phyloP scores from a whole-genome alignment of 768 basidiomycete genomes.

The Rhizopogon salebrosus region DNA sequence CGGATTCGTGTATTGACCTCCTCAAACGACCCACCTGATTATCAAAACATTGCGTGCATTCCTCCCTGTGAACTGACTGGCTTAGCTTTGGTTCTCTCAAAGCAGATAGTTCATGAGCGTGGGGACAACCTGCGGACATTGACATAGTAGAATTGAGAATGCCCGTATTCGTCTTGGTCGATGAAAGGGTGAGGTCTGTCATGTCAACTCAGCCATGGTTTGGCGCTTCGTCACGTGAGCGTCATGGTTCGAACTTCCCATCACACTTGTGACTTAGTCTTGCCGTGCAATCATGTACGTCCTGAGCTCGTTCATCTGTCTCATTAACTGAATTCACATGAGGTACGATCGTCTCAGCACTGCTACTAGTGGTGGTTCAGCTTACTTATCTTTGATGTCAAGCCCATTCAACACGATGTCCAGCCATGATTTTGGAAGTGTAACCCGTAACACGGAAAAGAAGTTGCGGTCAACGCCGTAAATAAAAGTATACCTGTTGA shows the following conservation, averaged over 20 bases:
- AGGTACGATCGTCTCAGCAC: too few species aligned
- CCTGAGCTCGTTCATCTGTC: too few species aligned
- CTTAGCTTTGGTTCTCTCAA: conserved; percentile 56
- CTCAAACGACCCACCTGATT: conserved; percentile 55
- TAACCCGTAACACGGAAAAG: conserved; percentile 42
- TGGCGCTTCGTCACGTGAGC: neutral
- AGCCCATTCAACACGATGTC: too few species aligned
- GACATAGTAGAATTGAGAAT: conserved; percentile 12
- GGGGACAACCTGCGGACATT: conserved; percentile 37
- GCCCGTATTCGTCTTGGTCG: neutral
- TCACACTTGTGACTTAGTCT: too few species aligned
- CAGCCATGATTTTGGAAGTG: too few species aligned
- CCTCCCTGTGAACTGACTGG: conserved; percentile 81
- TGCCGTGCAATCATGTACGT: too few species aligned
- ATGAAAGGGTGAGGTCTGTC: neutral
- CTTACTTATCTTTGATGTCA: too few species aligned
- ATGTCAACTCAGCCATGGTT: neutral
- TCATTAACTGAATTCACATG: too few species aligned
- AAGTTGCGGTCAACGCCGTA: conserved; percentile 33
- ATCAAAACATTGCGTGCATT: conserved; percentile 98
- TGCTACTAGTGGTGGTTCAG: too few species aligned
- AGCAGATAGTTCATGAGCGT: conserved; percentile 43
- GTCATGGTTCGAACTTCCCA: neutral
- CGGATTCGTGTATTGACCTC: neutral
- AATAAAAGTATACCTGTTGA: conserved; percentile 20